A percentile compares a stretch with the other conserved stretches of the same genome.
phyloP scores from a whole-genome alignment of 2,329 filamentous ascomycete genomes.

The Fusarium sacchari region DNA sequence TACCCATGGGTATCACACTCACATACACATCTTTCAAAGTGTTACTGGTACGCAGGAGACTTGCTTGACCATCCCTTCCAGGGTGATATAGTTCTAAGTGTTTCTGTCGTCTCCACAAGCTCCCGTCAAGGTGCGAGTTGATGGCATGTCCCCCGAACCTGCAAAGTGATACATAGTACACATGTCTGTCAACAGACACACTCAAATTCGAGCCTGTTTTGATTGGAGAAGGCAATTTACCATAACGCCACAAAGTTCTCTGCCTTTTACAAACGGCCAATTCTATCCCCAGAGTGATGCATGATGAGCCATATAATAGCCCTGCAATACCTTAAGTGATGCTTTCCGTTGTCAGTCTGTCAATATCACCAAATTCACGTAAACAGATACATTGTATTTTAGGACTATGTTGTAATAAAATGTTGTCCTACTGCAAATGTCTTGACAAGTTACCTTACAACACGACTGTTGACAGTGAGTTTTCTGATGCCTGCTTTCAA shows the following conservation, averaged over 20 bases:
- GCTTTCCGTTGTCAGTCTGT: not conserved
- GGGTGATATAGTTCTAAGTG: not conserved
- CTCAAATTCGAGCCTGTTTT: not conserved
- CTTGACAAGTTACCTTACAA: not conserved
- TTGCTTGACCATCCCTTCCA: not conserved
- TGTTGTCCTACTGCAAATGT: not conserved
- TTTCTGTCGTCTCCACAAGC: not conserved
- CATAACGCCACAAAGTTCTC: not conserved
- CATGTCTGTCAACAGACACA: not conserved
- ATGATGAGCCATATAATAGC: not conserved
- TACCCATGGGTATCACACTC: not conserved
- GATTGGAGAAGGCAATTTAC: not conserved
- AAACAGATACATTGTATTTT: not conserved
- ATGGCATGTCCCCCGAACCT: not conserved
- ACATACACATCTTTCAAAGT: not conserved
- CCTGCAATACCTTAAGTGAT: not conserved
- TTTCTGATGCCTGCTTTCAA: not conserved
- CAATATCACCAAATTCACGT: no score
- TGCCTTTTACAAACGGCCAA: not conserved
- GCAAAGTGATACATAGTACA: no score
- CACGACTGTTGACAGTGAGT: not conserved
- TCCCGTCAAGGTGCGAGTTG: not conserved
- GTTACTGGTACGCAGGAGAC: not conserved
- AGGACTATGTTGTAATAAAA: not conserved
- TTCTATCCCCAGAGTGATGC: not conserved